phyloP scores from a whole-genome alignment of 1,284 basidiomycete genomes.

The Microbotryum silenes-acaulis region DNA sequence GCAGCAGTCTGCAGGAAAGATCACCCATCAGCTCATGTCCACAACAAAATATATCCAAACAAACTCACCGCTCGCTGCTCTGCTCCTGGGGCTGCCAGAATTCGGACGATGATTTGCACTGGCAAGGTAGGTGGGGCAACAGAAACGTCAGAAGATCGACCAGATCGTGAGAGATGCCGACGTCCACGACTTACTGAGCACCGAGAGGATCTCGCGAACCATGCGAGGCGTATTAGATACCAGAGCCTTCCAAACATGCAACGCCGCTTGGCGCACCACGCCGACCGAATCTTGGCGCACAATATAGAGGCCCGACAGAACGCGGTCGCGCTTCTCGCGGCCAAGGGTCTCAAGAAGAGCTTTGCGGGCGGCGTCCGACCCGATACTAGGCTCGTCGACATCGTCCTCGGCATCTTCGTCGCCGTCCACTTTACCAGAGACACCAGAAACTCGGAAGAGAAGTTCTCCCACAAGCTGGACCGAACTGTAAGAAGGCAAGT shows the following conservation, averaged over 20 bases:
- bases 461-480: conserved; percentile 93
- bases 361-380: conserved; percentile 66
- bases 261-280: conserved; percentile 80
- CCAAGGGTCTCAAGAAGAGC: conserved; percentile 85
- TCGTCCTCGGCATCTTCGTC: conserved; percentile 61
- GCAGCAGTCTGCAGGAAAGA: conserved; percentile 55
- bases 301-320: conserved; percentile 84
- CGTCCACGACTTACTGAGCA: conserved; percentile 56
- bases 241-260: conserved; percentile 97
- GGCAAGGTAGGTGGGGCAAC: neutral
- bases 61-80: conserved; percentile 80
- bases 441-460: conserved; percentile 95
- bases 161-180: neutral
- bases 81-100: conserved; percentile 67
- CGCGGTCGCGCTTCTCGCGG: conserved; percentile 76
- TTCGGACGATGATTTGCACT: conserved; percentile 51
- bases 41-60: neutral
- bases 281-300: conserved; percentile 89
- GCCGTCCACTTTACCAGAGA: conserved; percentile 72
- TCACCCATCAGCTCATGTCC: neutral
- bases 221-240: conserved; percentile 61
- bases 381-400: conserved; percentile 46
- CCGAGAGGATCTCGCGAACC: conserved; percentile 89
- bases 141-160: neutral
- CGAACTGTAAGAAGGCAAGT: conserved; percentile 54